These are phyloP conservation scores for Rachicladosporium sp. DNA, from an alignment of 2,329 filamentous ascomycete genomes.

Conservation along the genomic window DNA sequence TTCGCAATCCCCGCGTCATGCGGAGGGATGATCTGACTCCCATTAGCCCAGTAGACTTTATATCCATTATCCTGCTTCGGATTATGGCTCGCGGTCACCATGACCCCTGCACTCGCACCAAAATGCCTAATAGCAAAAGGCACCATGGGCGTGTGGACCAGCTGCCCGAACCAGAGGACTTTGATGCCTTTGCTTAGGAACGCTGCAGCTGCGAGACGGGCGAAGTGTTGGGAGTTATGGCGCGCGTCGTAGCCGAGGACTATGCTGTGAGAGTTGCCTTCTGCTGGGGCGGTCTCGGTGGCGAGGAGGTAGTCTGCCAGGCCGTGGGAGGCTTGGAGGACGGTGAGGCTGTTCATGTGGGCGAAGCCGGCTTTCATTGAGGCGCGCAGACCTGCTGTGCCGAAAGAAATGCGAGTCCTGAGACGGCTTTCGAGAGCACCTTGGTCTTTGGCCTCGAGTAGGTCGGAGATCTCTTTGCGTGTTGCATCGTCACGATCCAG, in stretches of 20 bases:
- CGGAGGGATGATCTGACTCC: conserved; percentile 53
- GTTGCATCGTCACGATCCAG: conserved; percentile 45
- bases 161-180: conserved; percentile 46
- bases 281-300: conserved; percentile 19
- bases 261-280: conserved; percentile 31
- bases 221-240: conserved; percentile 50
- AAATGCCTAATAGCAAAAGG: conserved; percentile 46
- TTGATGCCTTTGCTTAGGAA: conserved; percentile 47
- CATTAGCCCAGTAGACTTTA: conserved; percentile 55
- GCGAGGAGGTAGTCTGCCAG: conserved; percentile 46
- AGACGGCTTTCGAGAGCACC: conserved; percentile 42
- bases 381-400: conserved; percentile 50
- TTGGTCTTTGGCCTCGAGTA: conserved; percentile 33
- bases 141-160: conserved; percentile 49
- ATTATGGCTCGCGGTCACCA: conserved; percentile 57
- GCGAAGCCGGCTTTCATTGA: conserved; percentile 54
- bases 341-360: conserved; percentile 26
- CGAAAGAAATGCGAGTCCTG: conserved; percentile 46
- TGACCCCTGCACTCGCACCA: conserved; percentile 46
- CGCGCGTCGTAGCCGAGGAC: conserved; percentile 53
- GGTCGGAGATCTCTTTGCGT: conserved; percentile 40
- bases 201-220: conserved; percentile 45
- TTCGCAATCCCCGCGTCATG: conserved; percentile 46
- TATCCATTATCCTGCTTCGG: conserved; percentile 54
- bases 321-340: conserved; percentile 48